A percentile compares a stretch with the other conserved stretches of the same genome.
These are phyloP conservation scores for Phytophthora podocarpi DNA, from an alignment of 352 stramenopile species.

Conservation along the genomic window DNA sequence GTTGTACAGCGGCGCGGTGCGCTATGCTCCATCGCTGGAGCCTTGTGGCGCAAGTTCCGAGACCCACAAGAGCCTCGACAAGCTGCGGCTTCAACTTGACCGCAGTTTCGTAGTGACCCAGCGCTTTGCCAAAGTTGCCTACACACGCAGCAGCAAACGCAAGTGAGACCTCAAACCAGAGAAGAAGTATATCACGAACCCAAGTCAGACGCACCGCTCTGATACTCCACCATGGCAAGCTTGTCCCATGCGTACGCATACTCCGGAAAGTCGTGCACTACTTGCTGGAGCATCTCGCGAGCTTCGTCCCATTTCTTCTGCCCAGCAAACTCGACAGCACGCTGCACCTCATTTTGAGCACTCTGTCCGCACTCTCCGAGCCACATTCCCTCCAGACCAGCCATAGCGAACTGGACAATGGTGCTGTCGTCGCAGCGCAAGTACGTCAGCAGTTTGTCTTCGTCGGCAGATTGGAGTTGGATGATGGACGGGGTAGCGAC, in stretches of 20 bases:
- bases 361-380: conserved; percentile 56
- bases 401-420: conserved; percentile 73
- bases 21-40: conserved; percentile 68
- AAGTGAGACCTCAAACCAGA: background rate
- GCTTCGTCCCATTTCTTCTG: conserved; percentile 44
- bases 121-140: conserved; percentile 58
- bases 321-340: conserved; percentile 45
- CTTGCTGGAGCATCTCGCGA: conserved; percentile 47
- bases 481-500: conserved; percentile 63
- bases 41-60: conserved; percentile 76
- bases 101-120: conserved; percentile 66
- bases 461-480: conserved; percentile 71
- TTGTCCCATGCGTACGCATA: conserved; percentile 84
- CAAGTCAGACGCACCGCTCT: conserved; percentile 39
- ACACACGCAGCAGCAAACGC: background rate
- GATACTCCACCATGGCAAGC: conserved; percentile 68
- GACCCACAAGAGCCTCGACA: conserved; percentile 69
- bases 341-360: conserved; percentile 45
- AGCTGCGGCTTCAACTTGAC: conserved; percentile 74
- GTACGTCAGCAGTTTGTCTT: conserved; percentile 68
- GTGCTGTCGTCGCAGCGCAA: conserved; percentile 70
- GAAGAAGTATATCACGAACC: background rate
- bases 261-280: conserved; percentile 52
- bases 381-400: conserved; percentile 77
- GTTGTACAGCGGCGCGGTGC: conserved; percentile 54